Evolutionary conservation across 306 rosid genomes (phyloP), one percentile per base, ranked within the genome.

Genomic region (Ammopiptanthus mongolicus): DNA sequence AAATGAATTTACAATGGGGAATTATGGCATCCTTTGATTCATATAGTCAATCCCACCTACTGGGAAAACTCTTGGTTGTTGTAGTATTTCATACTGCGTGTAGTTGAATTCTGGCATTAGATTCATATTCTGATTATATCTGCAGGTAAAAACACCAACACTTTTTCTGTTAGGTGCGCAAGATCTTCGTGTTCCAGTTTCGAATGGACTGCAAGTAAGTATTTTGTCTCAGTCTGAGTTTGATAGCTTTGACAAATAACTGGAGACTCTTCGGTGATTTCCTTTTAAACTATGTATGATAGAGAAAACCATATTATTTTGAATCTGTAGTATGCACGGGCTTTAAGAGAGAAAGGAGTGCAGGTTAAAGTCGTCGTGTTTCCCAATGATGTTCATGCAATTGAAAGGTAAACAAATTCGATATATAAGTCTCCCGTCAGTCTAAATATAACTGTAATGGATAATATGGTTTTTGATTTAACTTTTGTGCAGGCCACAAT

Each of bases 81-180:
- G 1, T 42, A 13, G 50, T 42, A 42, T 36, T 39, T 66, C 59
- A 11, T 25, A n/a, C 63, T 61, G 13, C 29, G 34, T 80, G 48
- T 52, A 44, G 64, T 46, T 77, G 18, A 25, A 76, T 60, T 64
- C 59, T 58, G 39, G 50, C 57, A 48, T 74, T 57, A 18, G 25
- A 39, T 71, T 70, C 69, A 41, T 51, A 56, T 70, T 76, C 55
- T 60, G 28, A 62, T 85, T 58, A 71, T 73, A 51, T 71, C 52
- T 78, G 81, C 89, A 95, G 97, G 98, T 87, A 51, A 95, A 90
- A 85, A 83, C 98, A 11, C 97, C 98, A 65, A 95, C 88, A 11
- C 52, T 95, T 76, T 88, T 95, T 72, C 93, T 95, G 33, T 71
- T 95, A 73, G 98, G 97, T 44, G 97, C 98, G 10, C 77, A 91